Evolutionary conservation across 129 eudicot genomes (phyloP), one percentile per base, ranked within the genome.

Genomic region (Kitagawia praeruptora): DNA sequence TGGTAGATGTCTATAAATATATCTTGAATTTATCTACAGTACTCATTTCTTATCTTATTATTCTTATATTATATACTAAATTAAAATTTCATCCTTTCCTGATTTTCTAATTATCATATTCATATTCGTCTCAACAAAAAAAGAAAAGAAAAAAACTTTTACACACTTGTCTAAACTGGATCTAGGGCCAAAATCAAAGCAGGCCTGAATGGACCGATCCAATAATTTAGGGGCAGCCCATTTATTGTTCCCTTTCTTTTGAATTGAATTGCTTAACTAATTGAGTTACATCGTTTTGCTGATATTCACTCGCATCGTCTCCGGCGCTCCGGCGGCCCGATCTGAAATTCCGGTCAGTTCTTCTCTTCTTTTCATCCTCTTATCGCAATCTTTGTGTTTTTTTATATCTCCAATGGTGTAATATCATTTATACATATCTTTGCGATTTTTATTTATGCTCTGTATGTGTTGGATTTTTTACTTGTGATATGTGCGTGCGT

Each of bases 281-380:
- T 61, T 75, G 77, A 75, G 2, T 27, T 46, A n/a, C n/a, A 0
- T 45, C 8, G 37, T 45, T 51, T 0, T 5, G n/a, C 21, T 46
- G 13, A 34, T 15, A 4, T 3, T 15, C 23, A 23, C 77, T 51
- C 4, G 27, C 27, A 4, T n/a, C 76, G 53, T 8, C 15, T 42
- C 16, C 56, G 39, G 77, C 46, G 58, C 56, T 74, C 77, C 61
- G 41, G 77, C 77, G 61, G 25, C 42, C 51, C 77, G 77, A 46
- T 75, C 41, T 45, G 25, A 0, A 69, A 69, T 69, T 69, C 74
- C 74, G 41, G 74, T 69, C 42, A 13, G 44, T 69, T 69, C 11
- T 10, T 69, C n/a, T 38, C 15, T 69, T n/a, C 12, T 28, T 27
- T 23, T 19, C 9, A 70, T 21, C 5, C 75, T 70, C 15, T 16